Base-by-base conservation (phyloP, 768 basidiomycete genomes). In the Auriscalpium microsporum region DNA sequence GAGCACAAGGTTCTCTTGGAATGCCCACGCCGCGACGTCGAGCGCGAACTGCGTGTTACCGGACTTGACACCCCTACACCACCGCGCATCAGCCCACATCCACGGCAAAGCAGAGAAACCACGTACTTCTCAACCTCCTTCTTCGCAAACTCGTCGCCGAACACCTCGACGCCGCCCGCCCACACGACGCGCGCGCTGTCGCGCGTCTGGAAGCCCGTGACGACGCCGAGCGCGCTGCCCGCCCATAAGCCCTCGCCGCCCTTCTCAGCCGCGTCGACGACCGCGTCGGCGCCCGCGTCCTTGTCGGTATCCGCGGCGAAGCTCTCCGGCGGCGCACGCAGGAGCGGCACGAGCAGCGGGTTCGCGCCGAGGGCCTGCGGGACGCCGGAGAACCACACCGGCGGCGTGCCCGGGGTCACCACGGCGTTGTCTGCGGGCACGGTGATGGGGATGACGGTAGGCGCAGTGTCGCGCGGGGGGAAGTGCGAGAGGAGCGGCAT, bases 401-500 rank as follows among this genome's bases (percentile, higher is more conserved):
- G 82, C 1, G 79, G 60, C 2, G 72, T 71, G 58, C 73, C 73
- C 10, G 77, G 64, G 2, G 78, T 72, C 50, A 87, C 63, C 53
- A 85, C 67, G 37, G 76, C 63, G 11, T 68, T 66, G 2, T 73
- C 69, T 19, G 70, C 49, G 2, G 82, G 68, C 2, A 80, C 74
- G 7, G 78, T 55, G 14, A 93, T 80, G 16, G 88, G 87, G 35
- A 92, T 77, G 23, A 89, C 73, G 0, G 78, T 80, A 1, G 80
- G 70, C 0, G 81, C 75, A n/a, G 79, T 78, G n/a, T 79, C 70
- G 42, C 88, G 82, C 65, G 82, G 78, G 23, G 84, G 84, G 75
- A 93, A 90, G 69, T 95, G 90, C 4, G 94, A 94, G 58, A 95
- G 66, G 49, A 96, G 79, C 2, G 86, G 85, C 0, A 86, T 86